Percentiles rank a stretch among this genome's conserved stretches.
Evolutionary conservation across 257 asterid species (phyloP).

Genomic region (Phtheirospermum japonicum): DNA sequence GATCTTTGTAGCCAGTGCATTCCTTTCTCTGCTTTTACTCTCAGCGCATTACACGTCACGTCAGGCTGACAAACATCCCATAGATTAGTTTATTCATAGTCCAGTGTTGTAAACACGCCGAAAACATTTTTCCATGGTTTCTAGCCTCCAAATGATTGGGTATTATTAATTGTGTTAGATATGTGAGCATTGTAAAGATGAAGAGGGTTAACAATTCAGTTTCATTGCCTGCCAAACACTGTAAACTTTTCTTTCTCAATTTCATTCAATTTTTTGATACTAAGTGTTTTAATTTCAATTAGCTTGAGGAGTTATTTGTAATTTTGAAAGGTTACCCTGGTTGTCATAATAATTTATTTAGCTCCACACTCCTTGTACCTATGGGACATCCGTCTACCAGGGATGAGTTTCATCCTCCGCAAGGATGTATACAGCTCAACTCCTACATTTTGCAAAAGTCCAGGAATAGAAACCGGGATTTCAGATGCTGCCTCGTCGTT

Average conservation of each 20-base stretch:
- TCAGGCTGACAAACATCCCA: conserved; percentile 90
- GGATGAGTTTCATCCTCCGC: no score
- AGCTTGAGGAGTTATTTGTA: no score
- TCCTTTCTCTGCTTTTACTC: conserved; percentile 81
- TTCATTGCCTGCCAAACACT: background rate
- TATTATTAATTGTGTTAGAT: background rate
- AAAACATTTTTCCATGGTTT: background rate
- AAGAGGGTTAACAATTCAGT: background rate
- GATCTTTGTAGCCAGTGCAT: conserved; percentile 90
- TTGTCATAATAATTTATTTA: no score
- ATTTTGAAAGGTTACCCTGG: no score
- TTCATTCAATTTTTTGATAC: background rate
- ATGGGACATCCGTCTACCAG: no score
- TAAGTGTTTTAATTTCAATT: background rate
- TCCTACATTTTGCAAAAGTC: no score
- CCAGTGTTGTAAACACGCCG: background rate
- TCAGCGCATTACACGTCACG: conserved; percentile 97
- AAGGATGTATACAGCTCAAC: no score
- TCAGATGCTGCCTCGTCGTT: no score
- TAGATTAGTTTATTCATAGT: conserved; percentile 43
- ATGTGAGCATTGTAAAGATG: background rate
- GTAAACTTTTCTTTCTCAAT: background rate
- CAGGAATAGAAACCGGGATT: no score
- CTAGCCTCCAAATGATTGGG: background rate
- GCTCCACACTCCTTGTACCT: no score